Percentiles rank a stretch among this genome's conserved stretches.
Evolutionary conservation across 176 grass and related monocot species (phyloP).

Genomic region (Avena atlantica): DNA sequence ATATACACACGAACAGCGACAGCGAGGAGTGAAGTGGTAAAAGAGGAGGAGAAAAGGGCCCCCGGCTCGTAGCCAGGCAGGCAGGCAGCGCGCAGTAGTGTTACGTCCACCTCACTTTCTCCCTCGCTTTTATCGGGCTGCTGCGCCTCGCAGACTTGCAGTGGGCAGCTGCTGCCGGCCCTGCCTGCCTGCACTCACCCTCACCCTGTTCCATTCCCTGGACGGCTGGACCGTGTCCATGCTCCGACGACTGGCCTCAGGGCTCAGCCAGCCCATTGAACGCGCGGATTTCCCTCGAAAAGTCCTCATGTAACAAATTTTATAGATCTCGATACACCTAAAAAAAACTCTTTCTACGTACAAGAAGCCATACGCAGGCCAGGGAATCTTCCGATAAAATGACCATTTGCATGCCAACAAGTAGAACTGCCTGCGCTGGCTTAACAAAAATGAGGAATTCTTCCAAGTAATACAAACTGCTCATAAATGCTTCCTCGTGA

Average conservation of each 20-base stretch:
- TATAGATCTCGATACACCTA: no score
- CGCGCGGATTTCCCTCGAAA: no score
- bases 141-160: neutral
- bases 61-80: neutral
- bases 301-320: no score
- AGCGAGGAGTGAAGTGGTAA: neutral
- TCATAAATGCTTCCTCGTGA: no score
- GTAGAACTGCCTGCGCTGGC: no score
- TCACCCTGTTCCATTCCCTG: neutral
- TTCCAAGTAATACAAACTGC: no score
- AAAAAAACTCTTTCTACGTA: no score
- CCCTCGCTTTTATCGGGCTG: constrained; percentile 71
- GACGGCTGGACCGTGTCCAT: constrained; percentile 33
- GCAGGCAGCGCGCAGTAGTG: neutral
- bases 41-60: neutral
- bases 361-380: no score
- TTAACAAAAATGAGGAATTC: no score
- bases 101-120: constrained; percentile 49
- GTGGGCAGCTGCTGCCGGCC: neutral
- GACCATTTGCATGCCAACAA: no score
- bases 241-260: neutral
- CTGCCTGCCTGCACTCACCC: constrained; percentile 1
- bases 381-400: no score
- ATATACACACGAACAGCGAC: neutral
- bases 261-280: neutral